These are phyloP conservation scores for Stentor coeruleus DNA, from an alignment of 73 alveolate species.

Conservation along the genomic window DNA sequence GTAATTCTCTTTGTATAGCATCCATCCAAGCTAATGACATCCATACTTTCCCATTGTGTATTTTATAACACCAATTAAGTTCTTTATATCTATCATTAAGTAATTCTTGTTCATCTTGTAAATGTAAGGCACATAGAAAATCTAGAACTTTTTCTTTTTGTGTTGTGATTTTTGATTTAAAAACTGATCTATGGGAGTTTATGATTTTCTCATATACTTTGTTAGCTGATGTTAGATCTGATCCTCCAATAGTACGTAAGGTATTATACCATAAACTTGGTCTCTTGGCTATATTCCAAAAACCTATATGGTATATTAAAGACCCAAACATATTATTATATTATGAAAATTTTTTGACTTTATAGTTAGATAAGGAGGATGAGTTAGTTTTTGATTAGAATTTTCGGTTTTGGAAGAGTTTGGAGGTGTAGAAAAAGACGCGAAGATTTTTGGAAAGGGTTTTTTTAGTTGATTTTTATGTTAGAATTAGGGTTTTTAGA, in stretches of 20 bases:
- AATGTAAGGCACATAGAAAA: background rate
- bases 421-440: background rate
- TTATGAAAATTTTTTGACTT: background rate
- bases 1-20: background rate
- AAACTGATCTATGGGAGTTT: background rate
- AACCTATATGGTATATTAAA: too few relatives aligned
- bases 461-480: background rate
- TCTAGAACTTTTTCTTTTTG: background rate
- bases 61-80: background rate
- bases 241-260: background rate
- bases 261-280: too few relatives aligned
- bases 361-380: background rate
- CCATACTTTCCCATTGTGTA: background rate
- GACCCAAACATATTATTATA: too few relatives aligned
- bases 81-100: background rate
- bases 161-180: too few relatives aligned
- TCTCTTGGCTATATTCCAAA: too few relatives aligned
- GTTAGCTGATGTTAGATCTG: background rate
- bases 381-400: too few relatives aligned
- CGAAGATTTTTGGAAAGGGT: background rate
- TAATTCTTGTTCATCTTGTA: background rate
- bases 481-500: background rate
- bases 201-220: too few relatives aligned
- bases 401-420: background rate
- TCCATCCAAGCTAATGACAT: background rate